These are phyloP conservation scores for Exsudoporus floridanus DNA, from an alignment of 1,284 basidiomycete genomes.

Conservation along the genomic window DNA sequence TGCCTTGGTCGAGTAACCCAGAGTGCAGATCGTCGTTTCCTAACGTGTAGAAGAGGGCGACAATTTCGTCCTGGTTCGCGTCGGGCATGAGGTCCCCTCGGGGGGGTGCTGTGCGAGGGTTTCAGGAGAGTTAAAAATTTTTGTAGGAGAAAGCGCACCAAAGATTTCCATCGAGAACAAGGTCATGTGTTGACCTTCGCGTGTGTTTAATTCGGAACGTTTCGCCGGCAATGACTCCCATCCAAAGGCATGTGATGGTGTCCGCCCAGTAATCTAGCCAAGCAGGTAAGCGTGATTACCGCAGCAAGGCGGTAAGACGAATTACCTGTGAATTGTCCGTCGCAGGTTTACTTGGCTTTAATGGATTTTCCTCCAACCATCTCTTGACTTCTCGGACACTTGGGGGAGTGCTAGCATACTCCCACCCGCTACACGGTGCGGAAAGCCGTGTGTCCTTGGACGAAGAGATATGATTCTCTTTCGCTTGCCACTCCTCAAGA, in stretches of 20 bases:
- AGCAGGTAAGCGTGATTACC: background rate
- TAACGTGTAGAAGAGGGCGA: constrained; percentile 69
- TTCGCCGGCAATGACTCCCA: constrained; percentile 56
- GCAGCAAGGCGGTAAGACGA: background rate
- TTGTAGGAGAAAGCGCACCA: constrained; percentile 46
- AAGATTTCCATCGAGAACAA: constrained; percentile 84
- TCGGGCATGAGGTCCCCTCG: constrained; percentile 67
- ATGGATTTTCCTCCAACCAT: constrained; percentile 46
- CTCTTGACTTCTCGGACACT: constrained; percentile 47
- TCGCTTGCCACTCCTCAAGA: constrained; percentile 53
- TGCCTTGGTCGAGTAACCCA: constrained; percentile 50
- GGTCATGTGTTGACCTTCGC: constrained; percentile 78
- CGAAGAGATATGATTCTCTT: constrained; percentile 8
- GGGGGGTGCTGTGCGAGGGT: constrained; percentile 52
- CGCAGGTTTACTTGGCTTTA: constrained; percentile 10
- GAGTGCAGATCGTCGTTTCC: constrained; percentile 43
- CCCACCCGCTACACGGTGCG: constrained; percentile 58
- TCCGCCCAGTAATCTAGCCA: constrained; percentile 72
- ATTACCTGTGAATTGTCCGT: constrained; percentile 53
- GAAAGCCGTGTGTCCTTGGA: constrained; percentile 1
- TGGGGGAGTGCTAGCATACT: constrained; percentile 71
- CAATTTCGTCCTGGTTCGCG: constrained; percentile 70
- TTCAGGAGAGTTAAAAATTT: background rate
- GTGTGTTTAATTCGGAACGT: constrained; percentile 40
- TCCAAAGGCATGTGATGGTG: constrained; percentile 71